A percentile compares a stretch with the other conserved stretches of the same genome.
Conservation (phyloP, 1,139 yeast genomes). For the Taphrina confusa region DNA sequence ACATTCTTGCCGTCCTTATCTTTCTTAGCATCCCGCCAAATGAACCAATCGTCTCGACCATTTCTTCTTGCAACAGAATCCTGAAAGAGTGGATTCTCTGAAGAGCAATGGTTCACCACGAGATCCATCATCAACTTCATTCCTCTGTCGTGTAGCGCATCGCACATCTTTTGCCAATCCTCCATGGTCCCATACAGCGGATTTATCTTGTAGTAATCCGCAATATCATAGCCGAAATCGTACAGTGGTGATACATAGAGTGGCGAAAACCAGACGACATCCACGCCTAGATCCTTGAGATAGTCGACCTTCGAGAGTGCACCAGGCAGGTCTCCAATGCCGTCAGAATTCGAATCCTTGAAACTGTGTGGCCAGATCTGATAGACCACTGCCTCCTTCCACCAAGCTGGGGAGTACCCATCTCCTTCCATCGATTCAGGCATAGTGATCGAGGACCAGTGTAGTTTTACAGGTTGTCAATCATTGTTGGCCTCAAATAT, state of each 20-base stretch:
- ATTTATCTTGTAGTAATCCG: conserved; percentile 56
- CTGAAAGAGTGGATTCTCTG: conserved; percentile 60
- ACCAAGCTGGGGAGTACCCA: conserved; percentile 48
- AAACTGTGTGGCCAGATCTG: conserved; percentile 63
- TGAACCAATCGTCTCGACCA: conserved; percentile 62
- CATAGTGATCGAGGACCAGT: conserved; percentile 11
- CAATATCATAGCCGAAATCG: conserved; percentile 66
- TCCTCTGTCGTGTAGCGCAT: conserved; percentile 55
- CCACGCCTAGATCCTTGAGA: conserved; percentile 55
- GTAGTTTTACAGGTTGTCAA: no score
- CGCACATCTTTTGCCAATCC: conserved; percentile 55
- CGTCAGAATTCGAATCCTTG: conserved; percentile 59
- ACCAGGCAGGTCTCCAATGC: conserved; percentile 61
- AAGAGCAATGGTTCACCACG: conserved; percentile 62
- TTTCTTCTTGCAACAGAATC: conserved; percentile 56
- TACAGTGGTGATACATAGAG: conserved; percentile 62
- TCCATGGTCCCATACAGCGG: conserved; percentile 58
- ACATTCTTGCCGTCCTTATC: conserved; percentile 54
- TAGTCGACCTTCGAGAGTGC: conserved; percentile 57
- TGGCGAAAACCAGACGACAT: conserved; percentile 61
- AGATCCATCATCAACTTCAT: conserved; percentile 59
- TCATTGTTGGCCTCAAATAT: no score
- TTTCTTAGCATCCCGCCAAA: conserved; percentile 57
- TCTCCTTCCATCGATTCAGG: not conserved
- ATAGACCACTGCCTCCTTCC: conserved; percentile 59